phyloP scores from a whole-genome alignment of 2,329 filamentous ascomycete genomes.

The Arthrobotrys sphaeroides region DNA sequence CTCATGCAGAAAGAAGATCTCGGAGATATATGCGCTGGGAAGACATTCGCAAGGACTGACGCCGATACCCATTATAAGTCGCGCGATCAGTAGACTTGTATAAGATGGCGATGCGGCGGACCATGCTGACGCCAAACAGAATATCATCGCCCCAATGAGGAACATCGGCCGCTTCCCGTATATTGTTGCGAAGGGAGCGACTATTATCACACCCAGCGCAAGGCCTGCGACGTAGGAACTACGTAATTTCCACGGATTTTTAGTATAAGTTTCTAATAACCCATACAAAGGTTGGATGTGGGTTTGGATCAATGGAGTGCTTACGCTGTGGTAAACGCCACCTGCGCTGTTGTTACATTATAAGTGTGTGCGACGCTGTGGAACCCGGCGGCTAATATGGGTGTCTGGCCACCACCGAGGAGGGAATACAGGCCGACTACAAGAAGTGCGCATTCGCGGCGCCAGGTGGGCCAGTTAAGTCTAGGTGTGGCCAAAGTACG shows the following conservation, averaged over 20 bases:
- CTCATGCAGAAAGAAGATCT: slow-evolving; percentile 96
- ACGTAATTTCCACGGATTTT: no score
- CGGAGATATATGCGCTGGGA: slow-evolving; percentile 90
- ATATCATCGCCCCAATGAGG: slow-evolving; percentile 78
- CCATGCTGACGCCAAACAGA: slow-evolving; percentile 81
- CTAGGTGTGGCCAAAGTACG: no score
- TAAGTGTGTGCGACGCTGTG: slow-evolving; percentile 76
- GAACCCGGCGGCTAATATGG: slow-evolving; percentile 83
- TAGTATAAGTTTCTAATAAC: slow-evolving; percentile 52
- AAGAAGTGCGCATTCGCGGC: slow-evolving; percentile 79
- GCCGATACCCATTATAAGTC: slow-evolving; percentile 83
- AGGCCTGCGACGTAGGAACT: slow-evolving; percentile 88
- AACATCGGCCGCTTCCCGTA: slow-evolving; percentile 93
- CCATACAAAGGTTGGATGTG: slow-evolving; percentile 59
- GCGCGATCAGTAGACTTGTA: slow-evolving; percentile 78
- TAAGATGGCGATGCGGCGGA: slow-evolving; percentile 84
- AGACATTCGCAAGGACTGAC: slow-evolving; percentile 92
- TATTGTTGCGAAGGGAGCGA: slow-evolving; percentile 88
- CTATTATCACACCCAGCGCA: slow-evolving; percentile 83
- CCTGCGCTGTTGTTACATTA: slow-evolving; percentile 73
- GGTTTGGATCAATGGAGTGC: no score
- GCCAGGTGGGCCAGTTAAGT: slow-evolving; percentile 86
- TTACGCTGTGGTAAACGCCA: slow-evolving; percentile 77
- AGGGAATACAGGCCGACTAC: slow-evolving; percentile 92
- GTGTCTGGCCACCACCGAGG: slow-evolving; percentile 91